These are phyloP conservation scores for Apiospora malaysiana DNA, from an alignment of 2,329 filamentous ascomycete species.

Conservation along the genomic window DNA sequence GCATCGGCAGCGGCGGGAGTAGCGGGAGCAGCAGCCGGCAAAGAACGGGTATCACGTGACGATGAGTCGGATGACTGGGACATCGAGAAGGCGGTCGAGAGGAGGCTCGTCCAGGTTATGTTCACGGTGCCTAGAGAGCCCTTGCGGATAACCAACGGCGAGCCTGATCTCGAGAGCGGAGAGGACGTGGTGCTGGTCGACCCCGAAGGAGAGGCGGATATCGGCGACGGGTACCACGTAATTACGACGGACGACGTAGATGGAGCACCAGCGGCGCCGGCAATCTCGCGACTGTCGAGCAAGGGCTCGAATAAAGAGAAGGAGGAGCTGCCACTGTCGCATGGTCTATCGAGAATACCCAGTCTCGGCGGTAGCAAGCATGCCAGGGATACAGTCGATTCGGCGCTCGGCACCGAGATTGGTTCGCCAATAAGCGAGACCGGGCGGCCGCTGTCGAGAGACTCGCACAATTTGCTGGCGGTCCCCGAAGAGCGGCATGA, in stretches of 20 bases:
- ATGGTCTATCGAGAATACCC: background rate
- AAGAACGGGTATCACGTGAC: slow-evolving; percentile 27
- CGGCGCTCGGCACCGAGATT: slow-evolving; percentile 30
- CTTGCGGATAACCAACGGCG: slow-evolving; percentile 87
- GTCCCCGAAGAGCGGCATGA: slow-evolving; percentile 1
- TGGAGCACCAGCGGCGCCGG: background rate
- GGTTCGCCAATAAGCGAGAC: slow-evolving; percentile 24
- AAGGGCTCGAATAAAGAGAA: slow-evolving; percentile 10
- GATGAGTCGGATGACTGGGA: slow-evolving; percentile 75
- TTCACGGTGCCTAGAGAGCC: slow-evolving; percentile 91
- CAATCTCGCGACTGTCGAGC: background rate
- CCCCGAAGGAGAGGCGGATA: slow-evolving; percentile 34
- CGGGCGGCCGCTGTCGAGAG: background rate
- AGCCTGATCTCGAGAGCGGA: slow-evolving; percentile 54
- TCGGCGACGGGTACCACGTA: slow-evolving; percentile 17
- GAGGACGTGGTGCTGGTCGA: slow-evolving; percentile 51
- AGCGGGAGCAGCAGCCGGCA: background rate
- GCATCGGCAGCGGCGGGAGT: slow-evolving; percentile 9
- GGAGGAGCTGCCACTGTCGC: background rate
- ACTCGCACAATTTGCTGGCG: background rate
- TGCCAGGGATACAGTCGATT: slow-evolving; percentile 21
- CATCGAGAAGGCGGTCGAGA: slow-evolving; percentile 74
- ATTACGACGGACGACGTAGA: background rate
- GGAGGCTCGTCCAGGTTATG: slow-evolving; percentile 79
- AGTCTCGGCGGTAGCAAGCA: slow-evolving; percentile 24